These are phyloP conservation scores for Boletus eberwhitei DNA, from an alignment of 768 basidiomycete species.

Conservation along the genomic window DNA sequence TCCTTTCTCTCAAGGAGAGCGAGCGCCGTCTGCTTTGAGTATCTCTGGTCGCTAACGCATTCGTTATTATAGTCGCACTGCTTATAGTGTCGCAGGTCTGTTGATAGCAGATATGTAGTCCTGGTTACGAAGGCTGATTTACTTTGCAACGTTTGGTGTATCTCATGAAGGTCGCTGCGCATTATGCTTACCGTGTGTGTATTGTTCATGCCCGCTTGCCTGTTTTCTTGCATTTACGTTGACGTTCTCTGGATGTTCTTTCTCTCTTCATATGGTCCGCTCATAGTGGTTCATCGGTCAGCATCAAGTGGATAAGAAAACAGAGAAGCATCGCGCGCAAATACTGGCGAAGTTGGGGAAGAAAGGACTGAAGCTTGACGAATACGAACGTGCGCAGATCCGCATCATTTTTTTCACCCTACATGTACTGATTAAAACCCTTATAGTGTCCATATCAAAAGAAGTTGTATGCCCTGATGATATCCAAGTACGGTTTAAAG, in stretches of 20 bases:
- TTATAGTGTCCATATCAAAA: slow-evolving; percentile 75
- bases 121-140: not conserved
- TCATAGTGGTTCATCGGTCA: slow-evolving; percentile 65
- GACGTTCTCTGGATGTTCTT: not conserved
- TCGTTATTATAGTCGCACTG: slow-evolving; percentile 42
- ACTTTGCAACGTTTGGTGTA: not conserved
- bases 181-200: slow-evolving; percentile 70
- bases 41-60: slow-evolving; percentile 6
- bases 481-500: slow-evolving; percentile 71
- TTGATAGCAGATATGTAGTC: not conserved
- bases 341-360: slow-evolving; percentile 71
- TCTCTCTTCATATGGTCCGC: not conserved
- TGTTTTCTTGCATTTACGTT: not conserved
- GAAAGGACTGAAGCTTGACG: slow-evolving; percentile 72
- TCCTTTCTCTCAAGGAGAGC: not conserved
- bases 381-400: slow-evolving; percentile 75
- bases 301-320: slow-evolving; percentile 50
- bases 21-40: not conserved
- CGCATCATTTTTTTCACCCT: not conserved
- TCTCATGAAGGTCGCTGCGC: slow-evolving; percentile 63
- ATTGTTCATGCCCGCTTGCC: not conserved
- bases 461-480: slow-evolving; percentile 94
- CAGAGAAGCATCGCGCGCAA: slow-evolving; percentile 67
- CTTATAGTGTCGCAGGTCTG: slow-evolving; percentile 52
- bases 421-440: not conserved